phyloP scores from a whole-genome alignment of 768 basidiomycete genomes.

The Dendrothele bispora region DNA sequence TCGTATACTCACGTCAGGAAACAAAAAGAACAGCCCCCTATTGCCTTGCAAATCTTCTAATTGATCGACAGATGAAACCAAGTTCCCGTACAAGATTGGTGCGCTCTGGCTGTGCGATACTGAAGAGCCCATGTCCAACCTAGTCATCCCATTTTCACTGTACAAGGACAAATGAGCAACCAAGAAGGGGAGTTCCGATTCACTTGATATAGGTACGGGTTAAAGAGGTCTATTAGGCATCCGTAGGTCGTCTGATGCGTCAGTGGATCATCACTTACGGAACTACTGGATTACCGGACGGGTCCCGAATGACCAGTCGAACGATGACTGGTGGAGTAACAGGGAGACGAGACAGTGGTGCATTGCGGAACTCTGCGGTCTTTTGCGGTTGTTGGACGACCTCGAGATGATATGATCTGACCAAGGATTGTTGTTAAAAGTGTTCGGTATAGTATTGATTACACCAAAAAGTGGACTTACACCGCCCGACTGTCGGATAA shows the following conservation, averaged over 20 bases:
- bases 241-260: not conserved
- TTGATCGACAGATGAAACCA: slow-evolving; percentile 80
- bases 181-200: slow-evolving; percentile 85
- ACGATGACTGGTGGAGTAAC: slow-evolving; percentile 84
- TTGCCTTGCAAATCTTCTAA: slow-evolving; percentile 81
- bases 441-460: slow-evolving; percentile 17
- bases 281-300: slow-evolving; percentile 65
- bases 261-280: slow-evolving; percentile 59
- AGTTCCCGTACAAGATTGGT: slow-evolving; percentile 77
- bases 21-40: slow-evolving; percentile 83
- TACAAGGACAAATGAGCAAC: slow-evolving; percentile 80
- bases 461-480: slow-evolving; percentile 32
- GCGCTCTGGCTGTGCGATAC: slow-evolving; percentile 39
- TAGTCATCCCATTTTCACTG: slow-evolving; percentile 62
- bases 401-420: slow-evolving; percentile 77
- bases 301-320: slow-evolving; percentile 73
- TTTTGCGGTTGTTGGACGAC: slow-evolving; percentile 83
- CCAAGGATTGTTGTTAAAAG: slow-evolving; percentile 4
- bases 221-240: slow-evolving; percentile 3
- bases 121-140: slow-evolving; percentile 65
- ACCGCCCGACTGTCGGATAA: slow-evolving; percentile 54
- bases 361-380: slow-evolving; percentile 79
- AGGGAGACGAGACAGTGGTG: slow-evolving; percentile 75
- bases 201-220: slow-evolving; percentile 44
- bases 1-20: slow-evolving; percentile 87